phyloP scores from a whole-genome alignment of 371 early-diverging fungal species.

The Fennellomyces sp. region DNA sequence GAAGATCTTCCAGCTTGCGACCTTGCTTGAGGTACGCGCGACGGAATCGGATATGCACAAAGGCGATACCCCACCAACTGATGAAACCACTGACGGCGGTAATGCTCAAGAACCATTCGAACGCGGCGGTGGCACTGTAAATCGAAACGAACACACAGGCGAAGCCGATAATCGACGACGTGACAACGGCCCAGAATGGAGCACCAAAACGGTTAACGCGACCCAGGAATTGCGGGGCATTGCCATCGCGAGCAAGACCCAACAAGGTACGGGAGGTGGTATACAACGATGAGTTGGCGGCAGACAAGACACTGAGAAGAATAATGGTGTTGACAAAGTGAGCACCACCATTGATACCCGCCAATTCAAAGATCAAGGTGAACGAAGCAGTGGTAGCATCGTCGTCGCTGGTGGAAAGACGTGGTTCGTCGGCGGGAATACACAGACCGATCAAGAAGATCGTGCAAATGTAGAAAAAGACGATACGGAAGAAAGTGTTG shows the following conservation, averaged over 20 bases:
- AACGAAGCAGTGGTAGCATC: slow-evolving; percentile 67
- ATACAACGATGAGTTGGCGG: slow-evolving; percentile 43
- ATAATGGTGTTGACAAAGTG: slow-evolving; percentile 72
- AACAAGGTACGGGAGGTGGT: slow-evolving; percentile 69
- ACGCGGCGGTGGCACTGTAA: slow-evolving; percentile 62
- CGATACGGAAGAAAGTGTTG: slow-evolving; percentile 77
- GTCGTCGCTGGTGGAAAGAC: slow-evolving; percentile 46
- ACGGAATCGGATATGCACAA: slow-evolving; percentile 84
- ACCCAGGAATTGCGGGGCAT: slow-evolving; percentile 63
- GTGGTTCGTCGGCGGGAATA: slow-evolving; percentile 57
- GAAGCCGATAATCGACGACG: slow-evolving; percentile 62
- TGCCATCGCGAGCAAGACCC: slow-evolving; percentile 65
- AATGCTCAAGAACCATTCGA: slow-evolving; percentile 73
- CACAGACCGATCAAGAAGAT: slow-evolving; percentile 74
- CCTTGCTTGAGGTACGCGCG: slow-evolving; percentile 75
- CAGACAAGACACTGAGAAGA: slow-evolving; percentile 62
- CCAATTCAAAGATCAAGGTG: slow-evolving; percentile 64
- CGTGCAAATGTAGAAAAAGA: slow-evolving; percentile 67
- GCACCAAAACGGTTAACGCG: slow-evolving; percentile 57
- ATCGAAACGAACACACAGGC: slow-evolving; percentile 55
- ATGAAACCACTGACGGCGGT: slow-evolving; percentile 77
- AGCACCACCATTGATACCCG: slow-evolving; percentile 66
- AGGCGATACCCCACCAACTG: slow-evolving; percentile 75
- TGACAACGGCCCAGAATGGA: slow-evolving; percentile 53
- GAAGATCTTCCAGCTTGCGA: slow-evolving; percentile 63